Conservation (phyloP, 2,329 filamentous ascomycete genomes). For the Hypoxylon sp. region DNA sequence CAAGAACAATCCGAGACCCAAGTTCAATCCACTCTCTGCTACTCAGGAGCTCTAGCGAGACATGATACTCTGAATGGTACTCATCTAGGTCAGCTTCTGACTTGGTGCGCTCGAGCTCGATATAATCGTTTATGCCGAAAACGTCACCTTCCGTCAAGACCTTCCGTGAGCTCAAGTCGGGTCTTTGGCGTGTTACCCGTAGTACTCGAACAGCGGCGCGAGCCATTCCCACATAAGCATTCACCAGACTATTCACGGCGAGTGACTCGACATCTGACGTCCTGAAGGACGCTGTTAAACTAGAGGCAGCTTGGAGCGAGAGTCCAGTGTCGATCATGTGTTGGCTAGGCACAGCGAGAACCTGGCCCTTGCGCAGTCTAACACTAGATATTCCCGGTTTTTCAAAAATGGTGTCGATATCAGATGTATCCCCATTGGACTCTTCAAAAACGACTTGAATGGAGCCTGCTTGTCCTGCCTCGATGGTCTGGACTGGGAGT, state of each 20-base stretch:
- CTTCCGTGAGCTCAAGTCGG: conserved; percentile 48
- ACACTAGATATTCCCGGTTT: conserved; percentile 54
- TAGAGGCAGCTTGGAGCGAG: conserved; percentile 75
- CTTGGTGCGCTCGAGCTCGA: conserved; percentile 56
- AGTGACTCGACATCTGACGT: conserved; percentile 74
- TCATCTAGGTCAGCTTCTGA: conserved; percentile 48
- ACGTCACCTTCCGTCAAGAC: conserved; percentile 63
- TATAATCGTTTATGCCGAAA: conserved; percentile 69
- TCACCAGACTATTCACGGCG: conserved; percentile 77
- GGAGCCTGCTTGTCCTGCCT: conserved; percentile 88
- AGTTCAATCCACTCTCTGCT: conserved; percentile 81
- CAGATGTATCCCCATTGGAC: conserved; percentile 53
- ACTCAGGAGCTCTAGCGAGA: conserved; percentile 77
- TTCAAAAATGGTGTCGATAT: conserved; percentile 50
- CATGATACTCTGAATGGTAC: conserved; percentile 61
- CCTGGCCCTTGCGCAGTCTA: conserved; percentile 83
- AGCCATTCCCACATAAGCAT: conserved; percentile 90
- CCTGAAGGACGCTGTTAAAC: conserved; percentile 79
- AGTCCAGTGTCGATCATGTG: conserved; percentile 70
- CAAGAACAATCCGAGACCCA: conserved; percentile 77
- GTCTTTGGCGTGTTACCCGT: conserved; percentile 61
- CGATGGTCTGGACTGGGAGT: conserved; percentile 82
- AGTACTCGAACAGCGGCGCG: conserved; percentile 83
- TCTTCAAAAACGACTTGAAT: conserved; percentile 80
- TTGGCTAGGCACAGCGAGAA: conserved; percentile 75